Conservation (phyloP, 192 early-diverging fungal species). For the Pilobolus umbonatus region DNA sequence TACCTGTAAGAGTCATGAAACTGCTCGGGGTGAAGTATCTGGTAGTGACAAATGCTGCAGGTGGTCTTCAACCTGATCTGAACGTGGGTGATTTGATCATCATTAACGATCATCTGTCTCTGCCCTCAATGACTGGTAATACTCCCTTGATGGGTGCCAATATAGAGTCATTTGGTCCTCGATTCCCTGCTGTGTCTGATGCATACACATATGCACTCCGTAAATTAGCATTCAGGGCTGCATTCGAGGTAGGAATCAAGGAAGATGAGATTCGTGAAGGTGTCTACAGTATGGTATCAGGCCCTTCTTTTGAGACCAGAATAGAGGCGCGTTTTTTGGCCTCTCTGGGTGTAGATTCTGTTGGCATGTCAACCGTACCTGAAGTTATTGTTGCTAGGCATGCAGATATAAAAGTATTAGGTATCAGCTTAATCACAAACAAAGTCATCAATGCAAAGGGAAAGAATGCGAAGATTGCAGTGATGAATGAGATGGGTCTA, state of each 20-base stretch:
- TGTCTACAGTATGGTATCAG: constrained; percentile 77
- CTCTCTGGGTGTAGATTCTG: constrained; percentile 67
- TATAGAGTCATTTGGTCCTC: constrained; percentile 72
- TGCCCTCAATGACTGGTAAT: constrained; percentile 68
- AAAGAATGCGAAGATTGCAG: constrained; percentile 37
- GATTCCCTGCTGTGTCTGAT: constrained; percentile 82
- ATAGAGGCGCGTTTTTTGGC: constrained; percentile 76
- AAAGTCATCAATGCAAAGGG: constrained; percentile 44
- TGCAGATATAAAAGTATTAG: constrained; percentile 74
- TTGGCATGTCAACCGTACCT: constrained; percentile 88
- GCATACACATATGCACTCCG: constrained; percentile 81
- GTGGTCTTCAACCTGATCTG: constrained; percentile 67
- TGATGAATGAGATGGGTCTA: constrained; percentile 10
- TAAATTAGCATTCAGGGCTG: constrained; percentile 61
- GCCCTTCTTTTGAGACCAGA: constrained; percentile 88
- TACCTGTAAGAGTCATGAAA: constrained; percentile 82
- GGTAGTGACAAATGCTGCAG: constrained; percentile 84
- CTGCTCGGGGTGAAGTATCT: constrained; percentile 75
- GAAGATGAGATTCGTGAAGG: constrained; percentile 66
- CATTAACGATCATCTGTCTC: constrained; percentile 72
- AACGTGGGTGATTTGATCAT: constrained; percentile 85
- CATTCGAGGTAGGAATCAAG: constrained; percentile 39
- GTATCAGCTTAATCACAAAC: constrained; percentile 78
- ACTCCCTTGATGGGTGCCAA: constrained; percentile 87
- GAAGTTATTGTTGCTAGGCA: constrained; percentile 87